Conservation (phyloP, 78 protist species). For the Polysphondylium violaceum region DNA sequence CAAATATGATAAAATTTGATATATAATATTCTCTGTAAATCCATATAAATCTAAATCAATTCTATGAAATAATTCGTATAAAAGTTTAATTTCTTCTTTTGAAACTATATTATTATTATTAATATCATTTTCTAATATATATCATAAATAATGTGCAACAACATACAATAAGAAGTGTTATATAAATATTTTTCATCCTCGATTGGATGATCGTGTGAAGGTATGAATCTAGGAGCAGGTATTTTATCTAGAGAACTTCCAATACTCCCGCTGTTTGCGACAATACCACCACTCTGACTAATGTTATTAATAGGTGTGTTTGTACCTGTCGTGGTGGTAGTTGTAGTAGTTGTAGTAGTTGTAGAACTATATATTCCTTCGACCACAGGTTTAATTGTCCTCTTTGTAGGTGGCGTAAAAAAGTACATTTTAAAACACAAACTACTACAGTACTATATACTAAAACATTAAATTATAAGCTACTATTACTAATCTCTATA, state of each 20-base stretch:
- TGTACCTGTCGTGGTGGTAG: background rate
- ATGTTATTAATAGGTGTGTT: background rate
- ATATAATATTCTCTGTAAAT: conserved; percentile 49
- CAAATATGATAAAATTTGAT: conserved; percentile 51
- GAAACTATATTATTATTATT: conserved; percentile 21
- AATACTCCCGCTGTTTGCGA: too few species aligned
- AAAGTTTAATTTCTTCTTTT: conserved; percentile 51
- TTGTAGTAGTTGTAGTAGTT: background rate
- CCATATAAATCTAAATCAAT: conserved; percentile 17
- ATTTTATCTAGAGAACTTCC: too few species aligned
- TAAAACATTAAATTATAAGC: too few species aligned
- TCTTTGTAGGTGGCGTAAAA: conserved; percentile 13
- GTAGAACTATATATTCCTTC: background rate
- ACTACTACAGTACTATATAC: too few species aligned
- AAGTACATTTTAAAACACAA: conserved; percentile 8
- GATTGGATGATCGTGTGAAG: background rate
- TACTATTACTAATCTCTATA: too few species aligned
- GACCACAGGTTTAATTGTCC: background rate
- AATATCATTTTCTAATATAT: background rate
- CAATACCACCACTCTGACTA: too few species aligned
- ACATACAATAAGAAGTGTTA: conserved; percentile 27
- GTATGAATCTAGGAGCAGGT: background rate
- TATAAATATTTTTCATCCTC: conserved; percentile 40
- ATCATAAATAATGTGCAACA: background rate
- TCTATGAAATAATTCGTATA: conserved; percentile 55